Conservation (phyloP, 345 rosid genomes). For the Raphanus raphanistrum region DNA sequence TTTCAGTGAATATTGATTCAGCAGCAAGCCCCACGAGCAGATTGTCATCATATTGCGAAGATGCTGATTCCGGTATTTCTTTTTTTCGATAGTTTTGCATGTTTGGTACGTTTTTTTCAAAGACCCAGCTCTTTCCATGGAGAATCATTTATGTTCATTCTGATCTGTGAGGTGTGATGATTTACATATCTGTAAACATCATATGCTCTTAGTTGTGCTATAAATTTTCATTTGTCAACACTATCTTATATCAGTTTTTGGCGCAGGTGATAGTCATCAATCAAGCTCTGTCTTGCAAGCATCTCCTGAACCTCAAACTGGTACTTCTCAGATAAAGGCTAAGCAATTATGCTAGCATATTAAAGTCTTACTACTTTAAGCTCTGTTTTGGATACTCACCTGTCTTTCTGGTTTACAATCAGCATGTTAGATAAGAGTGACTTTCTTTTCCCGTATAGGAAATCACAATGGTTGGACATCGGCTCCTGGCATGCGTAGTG, state of each 20-base stretch:
- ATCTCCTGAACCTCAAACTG: conserved; percentile 45
- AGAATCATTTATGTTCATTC: not conserved
- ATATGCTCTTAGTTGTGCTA: conserved; percentile 18
- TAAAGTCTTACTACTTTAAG: conserved; percentile 26
- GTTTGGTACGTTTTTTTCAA: not conserved
- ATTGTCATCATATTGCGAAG: conserved; percentile 72
- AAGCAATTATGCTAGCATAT: conserved; percentile 36
- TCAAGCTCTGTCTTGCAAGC: conserved; percentile 45
- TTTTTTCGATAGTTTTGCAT: conserved; percentile 1
- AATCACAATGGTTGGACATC: conserved; percentile 43
- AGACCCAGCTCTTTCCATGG: conserved; percentile 4
- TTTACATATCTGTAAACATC: conserved; percentile 18
- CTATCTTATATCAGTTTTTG: conserved; percentile 33
- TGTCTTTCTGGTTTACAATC: conserved; percentile 18
- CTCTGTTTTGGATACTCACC: conserved; percentile 42
- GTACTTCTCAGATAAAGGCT: conserved; percentile 36
- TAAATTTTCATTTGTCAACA: not conserved
- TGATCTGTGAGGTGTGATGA: conserved; percentile 10
- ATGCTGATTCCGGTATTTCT: conserved; percentile 80
- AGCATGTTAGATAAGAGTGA: no score
- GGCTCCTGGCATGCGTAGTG: conserved; percentile 40
- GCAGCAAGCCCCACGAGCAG: conserved; percentile 73
- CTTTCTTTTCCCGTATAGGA: conserved; percentile 32
- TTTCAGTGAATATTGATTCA: conserved; percentile 69
- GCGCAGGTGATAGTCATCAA: conserved; percentile 72